Conservation (phyloP, 139 green algal species). For the Desmodesmus armatus region DNA sequence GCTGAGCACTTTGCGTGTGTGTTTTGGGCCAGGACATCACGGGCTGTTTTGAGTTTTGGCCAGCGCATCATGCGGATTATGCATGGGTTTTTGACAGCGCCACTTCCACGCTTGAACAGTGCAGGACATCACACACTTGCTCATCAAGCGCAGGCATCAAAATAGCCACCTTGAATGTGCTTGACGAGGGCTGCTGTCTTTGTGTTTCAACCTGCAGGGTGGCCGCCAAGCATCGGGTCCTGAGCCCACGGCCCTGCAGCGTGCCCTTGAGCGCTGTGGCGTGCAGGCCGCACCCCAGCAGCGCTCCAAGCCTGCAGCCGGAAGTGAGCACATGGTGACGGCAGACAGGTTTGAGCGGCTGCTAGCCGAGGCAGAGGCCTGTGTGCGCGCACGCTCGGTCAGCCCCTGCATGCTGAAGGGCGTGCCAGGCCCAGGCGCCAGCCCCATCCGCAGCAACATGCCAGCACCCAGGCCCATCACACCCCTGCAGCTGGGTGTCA, state of each 20-base stretch:
- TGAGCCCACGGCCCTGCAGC: neutral
- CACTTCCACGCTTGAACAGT: no score
- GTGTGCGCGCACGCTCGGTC: conserved; percentile 12
- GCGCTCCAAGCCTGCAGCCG: neutral
- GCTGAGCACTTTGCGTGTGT: no score
- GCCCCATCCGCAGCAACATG: neutral
- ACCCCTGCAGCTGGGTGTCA: no score
- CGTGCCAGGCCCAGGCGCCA: neutral
- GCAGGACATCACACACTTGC: no score
- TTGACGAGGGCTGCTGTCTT: no score
- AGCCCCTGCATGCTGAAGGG: conserved; percentile 5
- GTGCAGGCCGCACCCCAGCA: neutral
- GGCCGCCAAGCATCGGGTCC: neutral
- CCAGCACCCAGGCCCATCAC: neutral
- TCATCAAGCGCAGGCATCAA: no score
- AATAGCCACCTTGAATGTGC: no score
- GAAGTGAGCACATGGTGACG: neutral
- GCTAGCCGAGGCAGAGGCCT: conserved; percentile 29
- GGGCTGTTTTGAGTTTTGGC: no score
- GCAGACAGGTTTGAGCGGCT: conserved; percentile 15
- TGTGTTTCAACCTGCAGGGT: no score
- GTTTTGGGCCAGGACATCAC: no score
- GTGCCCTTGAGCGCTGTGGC: neutral
- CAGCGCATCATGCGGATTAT: no score
- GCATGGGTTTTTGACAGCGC: no score